These are phyloP conservation scores for Porphyra umbilicalis DNA, from an alignment of 31 red algal genomes.

Conservation along the genomic window DNA sequence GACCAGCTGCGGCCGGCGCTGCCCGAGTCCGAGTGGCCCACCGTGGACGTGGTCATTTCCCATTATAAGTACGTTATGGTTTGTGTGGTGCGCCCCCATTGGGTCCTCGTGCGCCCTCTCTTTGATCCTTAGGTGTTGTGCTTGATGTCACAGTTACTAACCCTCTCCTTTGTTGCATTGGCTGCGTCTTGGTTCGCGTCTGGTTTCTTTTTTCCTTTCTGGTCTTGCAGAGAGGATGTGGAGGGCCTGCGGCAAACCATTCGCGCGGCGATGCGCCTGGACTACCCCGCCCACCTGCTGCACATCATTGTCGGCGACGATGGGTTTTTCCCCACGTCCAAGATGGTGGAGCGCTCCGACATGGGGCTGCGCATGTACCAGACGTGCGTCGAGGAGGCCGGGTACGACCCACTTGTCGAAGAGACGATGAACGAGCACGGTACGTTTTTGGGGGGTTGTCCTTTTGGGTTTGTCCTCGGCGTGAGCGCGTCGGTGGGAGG, in stretches of 20 bases:
- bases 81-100: too few species aligned
- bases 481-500: too few species aligned
- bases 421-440: conserved; percentile 61
- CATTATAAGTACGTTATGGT: too few species aligned
- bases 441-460: too few species aligned
- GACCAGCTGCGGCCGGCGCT: conserved; percentile 59
- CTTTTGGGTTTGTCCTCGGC: too few species aligned
- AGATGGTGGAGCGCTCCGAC: conserved; percentile 54
- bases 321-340: conserved; percentile 58
- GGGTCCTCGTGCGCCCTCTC: too few species aligned
- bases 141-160: too few species aligned
- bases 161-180: too few species aligned
- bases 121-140: too few species aligned
- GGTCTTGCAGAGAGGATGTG: too few species aligned
- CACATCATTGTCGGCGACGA: conserved; percentile 63
- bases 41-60: conserved; percentile 52
- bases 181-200: too few species aligned
- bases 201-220: too few species aligned
- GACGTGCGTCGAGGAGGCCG: conserved; percentile 50
- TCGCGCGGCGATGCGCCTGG: conserved; percentile 39
- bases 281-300: conserved; percentile 70
- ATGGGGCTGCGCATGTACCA: conserved; percentile 64
- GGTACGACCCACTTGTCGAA: conserved; percentile 63
- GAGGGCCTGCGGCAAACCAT: conserved; percentile 53
- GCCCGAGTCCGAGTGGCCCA: conserved; percentile 56